phyloP scores from a whole-genome alignment of 2,329 filamentous ascomycete species.

The Aspergillus piperis region DNA sequence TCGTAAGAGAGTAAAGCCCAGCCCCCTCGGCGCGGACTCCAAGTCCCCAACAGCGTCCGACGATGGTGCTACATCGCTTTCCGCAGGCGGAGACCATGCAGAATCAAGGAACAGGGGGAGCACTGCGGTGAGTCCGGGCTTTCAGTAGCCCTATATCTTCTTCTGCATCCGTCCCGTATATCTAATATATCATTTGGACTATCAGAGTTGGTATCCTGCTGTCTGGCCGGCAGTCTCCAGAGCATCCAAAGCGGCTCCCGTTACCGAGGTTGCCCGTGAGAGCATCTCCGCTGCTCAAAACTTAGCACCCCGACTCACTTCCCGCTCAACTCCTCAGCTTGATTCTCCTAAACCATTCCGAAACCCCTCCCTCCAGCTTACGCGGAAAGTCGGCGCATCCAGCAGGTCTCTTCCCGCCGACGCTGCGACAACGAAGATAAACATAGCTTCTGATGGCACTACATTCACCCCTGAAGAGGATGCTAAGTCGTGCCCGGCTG shows the following conservation, averaged over 20 bases:
- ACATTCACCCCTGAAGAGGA: slow-evolving; percentile 32
- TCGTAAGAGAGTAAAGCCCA: slow-evolving; percentile 48
- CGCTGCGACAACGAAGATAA: slow-evolving; percentile 48
- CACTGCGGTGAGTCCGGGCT: slow-evolving; percentile 31
- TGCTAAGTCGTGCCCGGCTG: slow-evolving; percentile 17
- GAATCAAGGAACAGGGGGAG: slow-evolving; percentile 29
- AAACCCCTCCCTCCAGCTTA: slow-evolving; percentile 46
- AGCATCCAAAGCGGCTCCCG: slow-evolving; percentile 48
- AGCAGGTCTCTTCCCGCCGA: slow-evolving; percentile 49
- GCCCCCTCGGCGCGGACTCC: slow-evolving; percentile 35
- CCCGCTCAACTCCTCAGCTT: slow-evolving; percentile 34
- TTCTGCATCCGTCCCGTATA: neutral
- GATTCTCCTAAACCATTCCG: slow-evolving; percentile 28
- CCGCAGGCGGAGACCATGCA: slow-evolving; percentile 26
- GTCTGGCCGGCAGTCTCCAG: slow-evolving; percentile 45
- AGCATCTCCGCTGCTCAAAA: slow-evolving; percentile 49
- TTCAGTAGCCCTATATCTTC: neutral
- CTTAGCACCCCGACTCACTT: slow-evolving; percentile 37
- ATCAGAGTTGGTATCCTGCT: slow-evolving; percentile 47
- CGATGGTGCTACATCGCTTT: slow-evolving; percentile 22
- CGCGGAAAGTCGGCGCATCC: slow-evolving; percentile 42
- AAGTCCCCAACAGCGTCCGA: slow-evolving; percentile 22
- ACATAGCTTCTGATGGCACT: slow-evolving; percentile 47
- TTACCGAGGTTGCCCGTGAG: slow-evolving; percentile 53
- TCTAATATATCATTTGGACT: slow-evolving; percentile 13